These are phyloP conservation scores for Hypoxylon sp. DNA, from an alignment of 2,329 filamentous ascomycete species.

Conservation along the genomic window DNA sequence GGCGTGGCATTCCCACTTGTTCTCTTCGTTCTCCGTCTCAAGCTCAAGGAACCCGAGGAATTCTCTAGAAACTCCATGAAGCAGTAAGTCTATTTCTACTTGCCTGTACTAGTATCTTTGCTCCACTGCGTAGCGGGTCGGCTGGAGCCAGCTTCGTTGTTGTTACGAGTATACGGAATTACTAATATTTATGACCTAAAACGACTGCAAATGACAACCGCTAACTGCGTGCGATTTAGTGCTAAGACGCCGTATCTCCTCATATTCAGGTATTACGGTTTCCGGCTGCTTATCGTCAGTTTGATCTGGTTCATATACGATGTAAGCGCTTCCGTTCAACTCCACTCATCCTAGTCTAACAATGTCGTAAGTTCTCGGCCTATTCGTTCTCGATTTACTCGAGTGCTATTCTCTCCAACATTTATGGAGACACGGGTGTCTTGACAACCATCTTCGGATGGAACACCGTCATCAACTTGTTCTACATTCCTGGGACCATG, in stretches of 20 bases:
- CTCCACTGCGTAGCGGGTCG: not conserved
- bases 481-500: conserved; percentile 88
- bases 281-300: conserved; percentile 77
- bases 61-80: conserved; percentile 80
- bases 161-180: not conserved
- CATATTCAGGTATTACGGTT: conserved; percentile 78
- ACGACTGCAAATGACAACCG: not conserved
- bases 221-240: conserved; percentile 48
- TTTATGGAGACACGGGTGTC: conserved; percentile 71
- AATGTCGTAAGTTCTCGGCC: conserved; percentile 72
- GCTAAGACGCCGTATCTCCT: conserved; percentile 69
- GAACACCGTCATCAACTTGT: conserved; percentile 89
- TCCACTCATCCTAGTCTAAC: conserved; percentile 9
- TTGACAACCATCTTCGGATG: conserved; percentile 88
- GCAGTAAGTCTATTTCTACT: conserved; percentile 38
- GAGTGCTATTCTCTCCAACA: conserved; percentile 77
- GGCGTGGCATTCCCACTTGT: conserved; percentile 83
- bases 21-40: conserved; percentile 79
- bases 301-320: conserved; percentile 90
- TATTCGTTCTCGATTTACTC: conserved; percentile 93
- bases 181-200: not conserved
- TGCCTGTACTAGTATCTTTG: not conserved
- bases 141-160: too few species aligned
- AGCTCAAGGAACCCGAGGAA: conserved; percentile 83
- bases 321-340: conserved; percentile 57